These are phyloP conservation scores for Pseudonitzschia multiseries DNA, from an alignment of 108 stramenopile genomes.

Conservation along the genomic window DNA sequence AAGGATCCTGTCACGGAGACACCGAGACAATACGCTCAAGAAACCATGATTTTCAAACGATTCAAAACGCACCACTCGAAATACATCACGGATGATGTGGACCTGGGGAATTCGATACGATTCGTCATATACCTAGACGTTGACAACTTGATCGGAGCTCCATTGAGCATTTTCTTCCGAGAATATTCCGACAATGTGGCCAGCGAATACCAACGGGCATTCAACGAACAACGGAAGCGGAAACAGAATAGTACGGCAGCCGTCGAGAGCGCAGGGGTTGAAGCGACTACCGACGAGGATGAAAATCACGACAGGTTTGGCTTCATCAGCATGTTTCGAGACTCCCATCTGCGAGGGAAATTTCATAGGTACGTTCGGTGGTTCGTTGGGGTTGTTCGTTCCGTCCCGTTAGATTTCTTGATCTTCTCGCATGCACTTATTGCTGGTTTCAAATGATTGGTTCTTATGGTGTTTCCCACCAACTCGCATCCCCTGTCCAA, in stretches of 20 bases:
- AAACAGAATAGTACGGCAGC: background rate
- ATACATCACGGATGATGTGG: background rate
- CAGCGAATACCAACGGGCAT: background rate
- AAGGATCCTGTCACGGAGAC: background rate
- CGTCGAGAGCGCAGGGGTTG: no score
- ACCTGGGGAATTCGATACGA: background rate
- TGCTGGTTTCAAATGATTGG: no score
- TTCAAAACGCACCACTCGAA: constrained; percentile 20
- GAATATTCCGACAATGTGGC: background rate
- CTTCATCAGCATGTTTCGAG: constrained; percentile 13
- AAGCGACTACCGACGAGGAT: background rate
- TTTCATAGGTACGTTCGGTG: constrained; percentile 3
- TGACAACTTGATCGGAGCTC: constrained; percentile 9
- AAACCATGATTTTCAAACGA: constrained; percentile 14
- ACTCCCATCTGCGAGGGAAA: background rate
- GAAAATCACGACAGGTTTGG: background rate
- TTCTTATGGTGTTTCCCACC: no score
- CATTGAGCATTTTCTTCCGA: background rate
- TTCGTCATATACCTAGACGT: constrained; percentile 18
- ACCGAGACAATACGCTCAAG: background rate
- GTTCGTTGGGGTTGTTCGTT: background rate
- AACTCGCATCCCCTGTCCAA: background rate
- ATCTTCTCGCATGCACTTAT: background rate
- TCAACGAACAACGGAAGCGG: background rate
- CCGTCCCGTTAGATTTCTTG: background rate